Conservation (phyloP, 441 rosid genomes). For the Populus hybrid region DNA sequence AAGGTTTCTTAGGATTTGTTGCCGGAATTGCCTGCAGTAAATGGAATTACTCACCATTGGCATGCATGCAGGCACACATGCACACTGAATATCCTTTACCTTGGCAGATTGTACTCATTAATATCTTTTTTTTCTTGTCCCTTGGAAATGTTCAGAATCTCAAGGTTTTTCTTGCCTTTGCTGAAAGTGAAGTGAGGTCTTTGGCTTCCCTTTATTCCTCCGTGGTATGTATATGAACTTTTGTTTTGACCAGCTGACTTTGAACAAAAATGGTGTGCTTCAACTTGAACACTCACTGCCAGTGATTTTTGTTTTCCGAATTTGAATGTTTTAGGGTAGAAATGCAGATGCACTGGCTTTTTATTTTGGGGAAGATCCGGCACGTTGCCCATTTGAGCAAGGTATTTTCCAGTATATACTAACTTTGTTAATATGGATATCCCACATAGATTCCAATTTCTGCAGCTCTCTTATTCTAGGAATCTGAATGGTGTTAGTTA, state of each 20-base stretch:
- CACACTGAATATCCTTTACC: background rate
- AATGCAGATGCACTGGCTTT: constrained; percentile 85
- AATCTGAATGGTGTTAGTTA: background rate
- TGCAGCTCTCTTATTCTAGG: background rate
- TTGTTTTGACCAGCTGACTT: constrained; percentile 4
- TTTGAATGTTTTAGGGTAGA: constrained; percentile 59
- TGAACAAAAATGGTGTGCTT: background rate
- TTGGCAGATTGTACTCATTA: background rate
- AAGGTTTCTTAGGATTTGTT: background rate
- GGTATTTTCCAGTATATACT: constrained; percentile 33
- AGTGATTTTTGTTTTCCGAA: constrained; percentile 16
- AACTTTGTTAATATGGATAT: background rate
- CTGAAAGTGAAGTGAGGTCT: constrained; percentile 84
- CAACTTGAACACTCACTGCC: constrained; percentile 5
- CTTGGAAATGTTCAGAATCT: constrained; percentile 39
- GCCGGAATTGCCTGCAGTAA: background rate
- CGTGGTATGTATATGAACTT: constrained; percentile 58
- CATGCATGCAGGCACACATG: background rate
- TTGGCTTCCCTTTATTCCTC: constrained; percentile 74
- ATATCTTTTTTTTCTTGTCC: background rate
- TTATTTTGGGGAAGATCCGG: constrained; percentile 97
- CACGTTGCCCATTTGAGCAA: constrained; percentile 91
- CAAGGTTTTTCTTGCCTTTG: constrained; percentile 62
- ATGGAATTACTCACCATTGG: background rate
- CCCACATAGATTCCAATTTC: background rate